Evolutionary conservation across 1,284 basidiomycete genomes (phyloP).

Genomic region (Psilocybe mexicana): DNA sequence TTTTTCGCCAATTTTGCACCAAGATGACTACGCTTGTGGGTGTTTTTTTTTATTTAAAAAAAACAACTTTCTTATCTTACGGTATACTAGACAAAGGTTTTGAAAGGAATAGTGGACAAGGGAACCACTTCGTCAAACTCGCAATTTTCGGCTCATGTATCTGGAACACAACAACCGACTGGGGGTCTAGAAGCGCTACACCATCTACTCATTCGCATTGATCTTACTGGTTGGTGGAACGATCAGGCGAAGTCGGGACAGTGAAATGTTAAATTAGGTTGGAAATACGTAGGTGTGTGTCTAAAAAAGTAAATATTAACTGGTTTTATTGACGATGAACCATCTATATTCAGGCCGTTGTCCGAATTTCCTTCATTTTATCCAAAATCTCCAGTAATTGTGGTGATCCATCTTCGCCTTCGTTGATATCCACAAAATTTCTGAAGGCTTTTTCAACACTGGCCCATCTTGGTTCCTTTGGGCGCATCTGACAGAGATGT

Average conservation of each 20-base stretch:
- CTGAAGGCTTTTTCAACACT: constrained; percentile 26
- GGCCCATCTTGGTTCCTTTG: constrained; percentile 28
- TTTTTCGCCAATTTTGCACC: constrained; percentile 55
- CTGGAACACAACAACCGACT: constrained; percentile 31
- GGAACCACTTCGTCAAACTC: constrained; percentile 24
- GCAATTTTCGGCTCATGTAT: constrained; percentile 23
- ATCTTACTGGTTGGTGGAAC: constrained; percentile 52
- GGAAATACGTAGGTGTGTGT: background rate
- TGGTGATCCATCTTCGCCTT: constrained; percentile 20
- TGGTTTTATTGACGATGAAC: background rate
- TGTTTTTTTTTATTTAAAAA: constrained; percentile 14
- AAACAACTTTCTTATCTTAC: background rate
- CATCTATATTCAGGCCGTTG: background rate
- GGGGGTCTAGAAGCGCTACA: constrained; percentile 51
- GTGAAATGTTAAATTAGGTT: background rate
- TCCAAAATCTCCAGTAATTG: constrained; percentile 17
- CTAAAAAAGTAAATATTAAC: background rate
- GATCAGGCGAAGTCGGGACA: constrained; percentile 8
- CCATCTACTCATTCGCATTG: constrained; percentile 47
- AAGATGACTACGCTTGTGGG: constrained; percentile 63
- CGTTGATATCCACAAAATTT: constrained; percentile 23
- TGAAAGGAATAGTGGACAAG: constrained; percentile 48
- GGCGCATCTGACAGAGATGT: constrained; percentile 29
- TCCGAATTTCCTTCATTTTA: constrained; percentile 5
- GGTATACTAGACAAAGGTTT: constrained; percentile 36